Percentiles rank a stretch among this genome's conserved stretches.
These are phyloP conservation scores for Fagus crenata DNA, from an alignment of 306 rosid species.

Conservation along the genomic window DNA sequence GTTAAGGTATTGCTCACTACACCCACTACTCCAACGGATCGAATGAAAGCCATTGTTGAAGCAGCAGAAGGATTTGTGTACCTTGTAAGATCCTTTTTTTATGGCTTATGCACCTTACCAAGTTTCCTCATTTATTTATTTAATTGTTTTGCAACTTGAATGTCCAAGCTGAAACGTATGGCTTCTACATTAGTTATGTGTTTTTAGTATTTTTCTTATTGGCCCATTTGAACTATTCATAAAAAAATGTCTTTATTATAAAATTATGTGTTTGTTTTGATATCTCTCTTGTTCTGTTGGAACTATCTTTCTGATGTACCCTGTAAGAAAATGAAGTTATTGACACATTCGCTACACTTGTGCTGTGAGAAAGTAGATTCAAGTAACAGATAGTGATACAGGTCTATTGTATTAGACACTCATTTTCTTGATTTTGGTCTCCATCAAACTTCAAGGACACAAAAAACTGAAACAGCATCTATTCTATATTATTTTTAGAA, in stretches of 20 bases:
- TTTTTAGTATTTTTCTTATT: not conserved
- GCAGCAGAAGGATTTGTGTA: conserved; percentile 83
- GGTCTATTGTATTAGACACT: not conserved
- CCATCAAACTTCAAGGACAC: conserved; percentile 2
- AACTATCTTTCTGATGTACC: not conserved
- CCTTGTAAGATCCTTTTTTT: conserved; percentile 54
- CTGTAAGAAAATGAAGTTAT: conserved; percentile 22
- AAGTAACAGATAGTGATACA: not conserved
- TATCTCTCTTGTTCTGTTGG: conserved; percentile 5
- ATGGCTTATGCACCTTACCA: not conserved
- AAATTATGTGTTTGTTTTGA: conserved; percentile 5
- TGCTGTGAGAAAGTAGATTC: not conserved
- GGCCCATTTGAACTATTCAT: conserved; percentile 2
- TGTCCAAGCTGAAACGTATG: not conserved
- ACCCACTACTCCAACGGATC: conserved; percentile 73
- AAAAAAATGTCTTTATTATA: not conserved
- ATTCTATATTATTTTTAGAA: not conserved
- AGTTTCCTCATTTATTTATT: conserved; percentile 3
- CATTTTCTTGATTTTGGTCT: conserved; percentile 8
- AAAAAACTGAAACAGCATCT: not conserved
- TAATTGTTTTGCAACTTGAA: not conserved
- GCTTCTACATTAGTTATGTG: not conserved
- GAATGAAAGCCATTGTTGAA: conserved; percentile 86
- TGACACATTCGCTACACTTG: conserved; percentile 3
- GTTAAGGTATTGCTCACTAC: conserved; percentile 85